These are phyloP conservation scores for Xylaria sp. DNA, from an alignment of 2,329 filamentous ascomycete species.

Conservation along the genomic window DNA sequence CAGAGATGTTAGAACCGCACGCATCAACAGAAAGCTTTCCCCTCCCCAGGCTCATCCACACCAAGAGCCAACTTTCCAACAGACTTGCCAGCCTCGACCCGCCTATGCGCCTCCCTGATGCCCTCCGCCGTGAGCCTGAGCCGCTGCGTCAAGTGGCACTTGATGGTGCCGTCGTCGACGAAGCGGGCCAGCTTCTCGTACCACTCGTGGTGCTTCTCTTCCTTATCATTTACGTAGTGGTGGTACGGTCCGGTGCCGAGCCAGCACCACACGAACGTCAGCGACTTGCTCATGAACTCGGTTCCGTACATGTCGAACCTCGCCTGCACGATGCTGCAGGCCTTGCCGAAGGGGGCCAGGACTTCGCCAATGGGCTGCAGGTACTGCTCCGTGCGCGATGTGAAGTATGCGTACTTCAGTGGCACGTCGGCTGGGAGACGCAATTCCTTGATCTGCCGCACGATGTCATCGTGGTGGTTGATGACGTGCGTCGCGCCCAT, in stretches of 20 bases:
- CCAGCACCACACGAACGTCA: constrained; percentile 47
- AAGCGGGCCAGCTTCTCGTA: constrained; percentile 39
- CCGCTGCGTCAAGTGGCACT: constrained; percentile 42
- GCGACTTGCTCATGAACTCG: constrained; percentile 48
- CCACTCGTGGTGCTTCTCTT: constrained; percentile 44
- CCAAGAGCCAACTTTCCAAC: constrained; percentile 43
- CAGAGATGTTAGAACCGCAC: neutral
- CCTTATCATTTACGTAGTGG: constrained; percentile 33
- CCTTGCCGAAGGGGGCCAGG: constrained; percentile 47
- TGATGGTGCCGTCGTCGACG: constrained; percentile 41
- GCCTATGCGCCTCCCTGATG: constrained; percentile 43
- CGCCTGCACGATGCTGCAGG: constrained; percentile 49
- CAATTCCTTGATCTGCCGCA: constrained; percentile 41
- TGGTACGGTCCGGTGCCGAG: constrained; percentile 46
- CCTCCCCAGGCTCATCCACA: constrained; percentile 33
- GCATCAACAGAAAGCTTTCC: constrained; percentile 20
- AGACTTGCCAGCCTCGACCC: constrained; percentile 41
- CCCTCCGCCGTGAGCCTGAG: constrained; percentile 41
- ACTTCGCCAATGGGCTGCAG: constrained; percentile 41
- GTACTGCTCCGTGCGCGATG: constrained; percentile 45
- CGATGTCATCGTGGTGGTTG: constrained; percentile 45
- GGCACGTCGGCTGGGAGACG: constrained; percentile 37
- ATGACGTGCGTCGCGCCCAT: constrained; percentile 49
- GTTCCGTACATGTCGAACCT: constrained; percentile 48
- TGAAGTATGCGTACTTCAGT: constrained; percentile 47